phyloP scores from a whole-genome alignment of 805 yeast species.

The Metschnikowia gelsemii region DNA sequence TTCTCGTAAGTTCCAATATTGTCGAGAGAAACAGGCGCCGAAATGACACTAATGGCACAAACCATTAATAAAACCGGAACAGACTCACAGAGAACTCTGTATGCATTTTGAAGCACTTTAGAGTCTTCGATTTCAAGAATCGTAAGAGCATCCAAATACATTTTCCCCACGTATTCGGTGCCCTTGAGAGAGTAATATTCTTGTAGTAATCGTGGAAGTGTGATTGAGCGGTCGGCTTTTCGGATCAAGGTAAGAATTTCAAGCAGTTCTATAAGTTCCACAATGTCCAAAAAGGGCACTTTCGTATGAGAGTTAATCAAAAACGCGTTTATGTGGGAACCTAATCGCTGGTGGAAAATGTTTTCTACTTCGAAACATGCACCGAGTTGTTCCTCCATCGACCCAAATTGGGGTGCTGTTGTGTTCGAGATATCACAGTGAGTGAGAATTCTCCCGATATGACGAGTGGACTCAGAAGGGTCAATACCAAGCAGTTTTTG shows the following conservation, averaged over 20 bases:
- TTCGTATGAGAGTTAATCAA: slow-evolving; percentile 35
- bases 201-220: slow-evolving; percentile 22
- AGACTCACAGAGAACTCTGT: slow-evolving; percentile 21
- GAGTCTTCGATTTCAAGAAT: slow-evolving; percentile 19
- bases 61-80: slow-evolving; percentile 29
- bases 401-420: not conserved
- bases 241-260: slow-evolving; percentile 27
- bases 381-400: slow-evolving; percentile 18
- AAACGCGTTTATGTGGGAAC: slow-evolving; percentile 28
- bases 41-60: slow-evolving; percentile 35
- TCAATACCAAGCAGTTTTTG: slow-evolving; percentile 15
- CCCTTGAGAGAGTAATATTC: slow-evolving; percentile 7
- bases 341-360: slow-evolving; percentile 19
- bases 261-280: slow-evolving; percentile 30
- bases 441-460: slow-evolving; percentile 6
- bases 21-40: slow-evolving; percentile 34
- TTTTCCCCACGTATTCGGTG: slow-evolving; percentile 5
- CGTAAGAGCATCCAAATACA: slow-evolving; percentile 7
- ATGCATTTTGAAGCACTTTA: slow-evolving; percentile 22
- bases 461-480: slow-evolving; percentile 11
- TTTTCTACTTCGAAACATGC: slow-evolving; percentile 21
- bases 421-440: slow-evolving; percentile 6
- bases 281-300: slow-evolving; percentile 32
- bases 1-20: slow-evolving; percentile 29
- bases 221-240: slow-evolving; percentile 20